A percentile compares a stretch with the other conserved stretches of the same genome.
Evolutionary conservation across 2,329 filamentous ascomycete species (phyloP).

Genomic region (Cytospora leucostoma): DNA sequence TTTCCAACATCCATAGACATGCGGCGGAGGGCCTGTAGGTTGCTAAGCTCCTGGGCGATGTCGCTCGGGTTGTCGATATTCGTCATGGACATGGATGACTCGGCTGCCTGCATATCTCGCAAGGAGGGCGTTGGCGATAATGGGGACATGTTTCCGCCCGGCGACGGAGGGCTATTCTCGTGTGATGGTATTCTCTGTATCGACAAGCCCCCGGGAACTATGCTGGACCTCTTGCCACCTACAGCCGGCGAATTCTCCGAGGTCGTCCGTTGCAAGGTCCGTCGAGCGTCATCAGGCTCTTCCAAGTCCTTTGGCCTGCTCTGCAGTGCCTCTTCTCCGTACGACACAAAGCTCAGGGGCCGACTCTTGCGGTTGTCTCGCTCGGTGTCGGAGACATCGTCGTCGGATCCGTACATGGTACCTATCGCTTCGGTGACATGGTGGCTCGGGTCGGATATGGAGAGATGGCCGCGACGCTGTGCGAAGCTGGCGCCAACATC

Average conservation of each 20-base stretch:
- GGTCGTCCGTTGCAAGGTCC: conserved; percentile 46
- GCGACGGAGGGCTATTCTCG: conserved; percentile 40
- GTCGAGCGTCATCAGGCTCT: conserved; percentile 40
- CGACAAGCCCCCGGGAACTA: conserved; percentile 39
- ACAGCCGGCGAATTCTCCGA: conserved; percentile 47
- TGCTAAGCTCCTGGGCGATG: conserved; percentile 89
- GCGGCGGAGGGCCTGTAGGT: conserved; percentile 83
- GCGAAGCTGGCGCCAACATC: conserved; percentile 59
- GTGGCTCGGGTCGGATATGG: conserved; percentile 84
- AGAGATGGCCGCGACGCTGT: conserved; percentile 61
- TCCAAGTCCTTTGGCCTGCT: conserved; percentile 33
- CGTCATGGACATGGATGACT: conserved; percentile 78
- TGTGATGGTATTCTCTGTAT: conserved; percentile 45
- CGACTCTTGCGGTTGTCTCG: conserved; percentile 54
- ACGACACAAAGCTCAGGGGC: conserved; percentile 74
- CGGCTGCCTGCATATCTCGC: conserved; percentile 56
- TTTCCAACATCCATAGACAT: conserved; percentile 94
- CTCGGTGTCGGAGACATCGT: conserved; percentile 56
- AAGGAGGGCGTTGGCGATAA: conserved; percentile 55
- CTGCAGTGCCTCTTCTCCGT: conserved; percentile 54
- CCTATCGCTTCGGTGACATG: conserved; percentile 95
- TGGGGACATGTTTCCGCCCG: conserved; percentile 43
- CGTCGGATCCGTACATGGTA: conserved; percentile 81
- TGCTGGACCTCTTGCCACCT: conserved; percentile 47
- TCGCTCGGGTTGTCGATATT: conserved; percentile 89